Evolutionary conservation across 202 grass and related monocot genomes (phyloP), one percentile per base, ranked within the genome.

Genomic region (Panicum hallii): DNA sequence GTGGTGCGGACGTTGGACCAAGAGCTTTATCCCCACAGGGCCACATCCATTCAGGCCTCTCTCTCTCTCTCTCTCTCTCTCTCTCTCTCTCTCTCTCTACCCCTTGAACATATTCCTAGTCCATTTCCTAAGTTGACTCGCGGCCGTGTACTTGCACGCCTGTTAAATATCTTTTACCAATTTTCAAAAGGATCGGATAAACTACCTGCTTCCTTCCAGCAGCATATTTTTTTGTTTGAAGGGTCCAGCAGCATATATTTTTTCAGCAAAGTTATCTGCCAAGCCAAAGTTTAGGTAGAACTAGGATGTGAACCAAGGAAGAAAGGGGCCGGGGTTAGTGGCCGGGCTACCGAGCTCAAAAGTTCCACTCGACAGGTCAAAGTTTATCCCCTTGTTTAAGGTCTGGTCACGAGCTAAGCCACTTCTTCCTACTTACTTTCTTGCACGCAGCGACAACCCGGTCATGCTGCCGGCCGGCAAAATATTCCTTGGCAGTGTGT

Each of bases 1-100:
- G 56, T 71, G 81, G 64, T 77, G 85, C 81, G 41, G 89, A 91
- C 89, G 85, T 91, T 66, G 77, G 81, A 91, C 85, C 89, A 84
- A 74, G 70, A 72, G 17, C 64, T 54, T 86, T 90, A 70, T 72
- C 41, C 38, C 13, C 49, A 40, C 48, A 26, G 26, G 26, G 26
- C 26, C 26, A 1, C 26, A 26, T 26, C 26, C 26, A 26, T 26
- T 26, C 26, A 26, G 26, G 26, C 26, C 26, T 47, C 43, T 45
- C 36, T 47, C 42, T 63, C 23, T 64, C 85, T 62, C 62, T 71
- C 16, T 64, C 69, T 57, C 67, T n/a, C n/a, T n/a, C n/a, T n/a
- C n/a, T n/a, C n/a, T n/a, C n/a, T 43, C 38, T 52, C 19, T 44
- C 57, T n/a, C 11, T 41, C 45, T 30, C 46, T 42, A 38, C 64